Percentiles rank a stretch among this genome's conserved stretches.
phyloP scores from a whole-genome alignment of 345 rosid genomes.

The Moringa oleifera region DNA sequence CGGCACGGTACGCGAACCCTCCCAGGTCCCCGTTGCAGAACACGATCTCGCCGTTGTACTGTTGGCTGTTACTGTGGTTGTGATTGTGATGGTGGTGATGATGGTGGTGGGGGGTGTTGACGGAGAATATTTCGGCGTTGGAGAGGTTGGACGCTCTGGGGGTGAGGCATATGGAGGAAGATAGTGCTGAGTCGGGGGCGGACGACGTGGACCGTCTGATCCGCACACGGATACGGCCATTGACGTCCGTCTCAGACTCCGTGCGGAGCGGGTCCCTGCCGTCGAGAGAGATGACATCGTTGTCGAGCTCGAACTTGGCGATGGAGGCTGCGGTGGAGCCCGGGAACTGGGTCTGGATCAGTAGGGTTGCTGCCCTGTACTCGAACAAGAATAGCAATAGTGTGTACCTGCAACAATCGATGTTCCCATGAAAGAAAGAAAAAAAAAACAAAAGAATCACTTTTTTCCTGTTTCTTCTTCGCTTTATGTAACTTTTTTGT shows the following conservation, averaged over 20 bases:
- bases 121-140: conserved; percentile 45
- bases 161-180: conserved; percentile 41
- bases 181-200: conserved; percentile 41
- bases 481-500: neutral
- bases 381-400: conserved; percentile 46
- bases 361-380: conserved; percentile 39
- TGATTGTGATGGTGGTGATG: conserved; percentile 8
- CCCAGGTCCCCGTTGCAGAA: conserved; percentile 46
- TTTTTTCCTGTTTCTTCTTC: too few species aligned
- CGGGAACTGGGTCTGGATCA: conserved; percentile 40
- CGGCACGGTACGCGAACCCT: conserved; percentile 50
- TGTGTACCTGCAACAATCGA: conserved; percentile 36
- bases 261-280: conserved; percentile 46
- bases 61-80: neutral
- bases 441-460: too few species aligned
- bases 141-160: conserved; percentile 52
- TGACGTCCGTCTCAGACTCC: conserved; percentile 39
- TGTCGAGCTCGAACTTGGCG: conserved; percentile 39
- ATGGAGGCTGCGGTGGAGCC: conserved; percentile 38
- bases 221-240: conserved; percentile 37
- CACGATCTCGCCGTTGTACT: conserved; percentile 31
- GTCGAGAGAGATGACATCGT: conserved; percentile 46
- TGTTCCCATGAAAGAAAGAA: too few species aligned
- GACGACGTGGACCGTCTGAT: conserved; percentile 51
- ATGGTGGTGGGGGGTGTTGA: conserved; percentile 32